Conservation (phyloP, 2,329 filamentous ascomycete species). For the Pyrenophora teres region DNA sequence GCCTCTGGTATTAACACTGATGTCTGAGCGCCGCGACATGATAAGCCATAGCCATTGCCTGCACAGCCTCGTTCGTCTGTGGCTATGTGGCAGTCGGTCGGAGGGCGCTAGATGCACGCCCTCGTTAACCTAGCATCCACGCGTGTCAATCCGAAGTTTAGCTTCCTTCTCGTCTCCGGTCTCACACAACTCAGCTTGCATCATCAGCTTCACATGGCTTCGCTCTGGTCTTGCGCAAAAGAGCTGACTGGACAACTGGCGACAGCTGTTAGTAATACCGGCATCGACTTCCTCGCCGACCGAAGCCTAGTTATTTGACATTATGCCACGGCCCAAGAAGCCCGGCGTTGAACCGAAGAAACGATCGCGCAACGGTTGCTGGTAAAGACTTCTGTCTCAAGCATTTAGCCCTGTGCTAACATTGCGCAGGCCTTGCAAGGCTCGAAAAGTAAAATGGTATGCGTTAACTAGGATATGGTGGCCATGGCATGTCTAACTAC, state of each 20-base stretch:
- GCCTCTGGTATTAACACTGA: too few species aligned
- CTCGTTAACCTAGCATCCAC: too few species aligned
- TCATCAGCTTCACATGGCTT: slow-evolving; percentile 5
- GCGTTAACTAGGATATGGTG: slow-evolving; percentile 2
- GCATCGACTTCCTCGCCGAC: neutral
- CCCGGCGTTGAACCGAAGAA: slow-evolving; percentile 68
- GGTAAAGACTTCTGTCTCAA: slow-evolving; percentile 50
- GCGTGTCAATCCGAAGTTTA: too few species aligned
- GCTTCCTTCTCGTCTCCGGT: neutral
- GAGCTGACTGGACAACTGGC: neutral
- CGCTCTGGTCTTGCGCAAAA: neutral
- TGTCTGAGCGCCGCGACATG: neutral
- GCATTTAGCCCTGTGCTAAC: neutral
- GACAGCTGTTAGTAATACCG: neutral
- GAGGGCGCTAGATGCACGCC: too few species aligned
- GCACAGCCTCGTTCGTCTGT: too few species aligned
- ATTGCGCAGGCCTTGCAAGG: slow-evolving; percentile 73
- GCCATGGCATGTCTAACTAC: slow-evolving; percentile 20
- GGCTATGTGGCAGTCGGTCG: too few species aligned
- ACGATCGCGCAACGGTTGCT: slow-evolving; percentile 70
- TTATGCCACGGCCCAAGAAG: slow-evolving; percentile 70
- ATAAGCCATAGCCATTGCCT: slow-evolving; percentile 2
- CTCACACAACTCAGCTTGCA: slow-evolving; percentile 8
- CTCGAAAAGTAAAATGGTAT: slow-evolving; percentile 76
- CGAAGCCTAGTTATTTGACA: neutral